These are phyloP conservation scores for Fusarium irregulare DNA, from an alignment of 2,329 filamentous ascomycete genomes.

Conservation along the genomic window DNA sequence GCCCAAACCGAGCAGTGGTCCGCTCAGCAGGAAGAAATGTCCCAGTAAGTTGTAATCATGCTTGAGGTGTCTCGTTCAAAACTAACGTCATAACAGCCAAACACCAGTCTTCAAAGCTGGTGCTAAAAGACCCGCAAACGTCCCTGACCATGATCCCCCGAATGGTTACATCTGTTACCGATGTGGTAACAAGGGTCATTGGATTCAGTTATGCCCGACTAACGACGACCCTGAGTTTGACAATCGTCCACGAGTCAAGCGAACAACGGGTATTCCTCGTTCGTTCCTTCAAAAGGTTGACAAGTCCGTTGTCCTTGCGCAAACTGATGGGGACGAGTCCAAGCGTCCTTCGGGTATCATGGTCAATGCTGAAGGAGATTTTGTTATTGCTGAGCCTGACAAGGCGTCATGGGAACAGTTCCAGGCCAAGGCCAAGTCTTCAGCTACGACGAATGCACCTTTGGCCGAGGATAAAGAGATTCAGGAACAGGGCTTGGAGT, in stretches of 20 bases:
- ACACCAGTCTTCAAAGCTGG: slow-evolving; percentile 70
- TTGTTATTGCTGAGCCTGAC: slow-evolving; percentile 95
- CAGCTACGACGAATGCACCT: slow-evolving; percentile 82
- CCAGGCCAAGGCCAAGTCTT: slow-evolving; percentile 92
- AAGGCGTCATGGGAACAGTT: slow-evolving; percentile 97
- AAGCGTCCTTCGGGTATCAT: slow-evolving; percentile 91
- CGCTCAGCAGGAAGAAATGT: slow-evolving; percentile 92
- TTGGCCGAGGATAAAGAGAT: slow-evolving; percentile 85
- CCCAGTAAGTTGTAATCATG: slow-evolving; percentile 67
- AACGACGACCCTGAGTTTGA: slow-evolving; percentile 98
- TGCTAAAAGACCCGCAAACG: slow-evolving; percentile 75
- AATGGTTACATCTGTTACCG: slow-evolving; percentile 96
- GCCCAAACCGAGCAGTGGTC: slow-evolving; percentile 93
- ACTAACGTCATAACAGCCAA: slow-evolving; percentile 62
- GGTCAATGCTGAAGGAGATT: slow-evolving; percentile 97
- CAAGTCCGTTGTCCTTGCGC: slow-evolving; percentile 80
- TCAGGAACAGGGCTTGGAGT: slow-evolving; percentile 88
- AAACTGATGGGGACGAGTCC: slow-evolving; percentile 82
- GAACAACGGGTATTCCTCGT: slow-evolving; percentile 94
- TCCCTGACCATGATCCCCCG: slow-evolving; percentile 92
- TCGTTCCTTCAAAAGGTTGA: slow-evolving; percentile 97
- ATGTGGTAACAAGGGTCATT: slow-evolving; percentile 97
- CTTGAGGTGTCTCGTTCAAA: slow-evolving; percentile 7
- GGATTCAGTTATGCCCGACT: slow-evolving; percentile 98
- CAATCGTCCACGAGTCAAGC: slow-evolving; percentile 90